Base-by-base conservation (phyloP, 1,284 basidiomycete genomes). In the Boletellus deceptivus region DNA sequence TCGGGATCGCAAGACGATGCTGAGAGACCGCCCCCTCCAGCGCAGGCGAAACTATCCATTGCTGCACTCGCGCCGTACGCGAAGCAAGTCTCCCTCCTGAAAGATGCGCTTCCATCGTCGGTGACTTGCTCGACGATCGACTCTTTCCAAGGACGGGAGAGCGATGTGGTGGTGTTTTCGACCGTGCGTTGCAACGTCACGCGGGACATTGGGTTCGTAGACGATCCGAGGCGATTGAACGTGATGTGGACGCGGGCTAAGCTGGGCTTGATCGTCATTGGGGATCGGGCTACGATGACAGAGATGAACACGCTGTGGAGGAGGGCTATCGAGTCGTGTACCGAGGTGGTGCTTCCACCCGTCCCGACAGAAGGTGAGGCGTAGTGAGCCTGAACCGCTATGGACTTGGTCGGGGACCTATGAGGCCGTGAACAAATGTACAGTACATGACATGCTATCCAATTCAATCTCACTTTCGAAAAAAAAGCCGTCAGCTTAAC, bases 101-200 rank as follows among this genome's bases (percentile, higher is more conserved):
- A 73, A 18, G 62, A 71, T 22, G 65, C 63, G 2, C 65, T 80
- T 0, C 72, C 77, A 0, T 62, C 71, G 2, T 62, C 68, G 16
- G 67, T 77, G 47, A 69, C 75, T 17, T 75, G 75, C 40, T 80
- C 77, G 48, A 89, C 85, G 0, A 79, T 89, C 52, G 86, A 89
- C 57, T 82, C 83, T 0, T 91, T 89, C 63, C 88, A 91, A 62
- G 87, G 89, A 3, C 73, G 86, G 35, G 88, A 91, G 63, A 83
- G 82, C 59, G 83, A 85, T 47, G 74, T 88, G 29, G 77, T 90
- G 52, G 74, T 91, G 39, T 85, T 89, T 59, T 82, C 83, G 0
- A 82, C 83, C 2, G 86, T 90, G 14, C 75, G 87, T 10, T 80
- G 78, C 54, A 87, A 89, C 57, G 70, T 56, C 14, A 70, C 71